These are phyloP conservation scores for Cladophialophora immunda DNA, from an alignment of 2,329 filamentous ascomycete genomes.

Conservation along the genomic window DNA sequence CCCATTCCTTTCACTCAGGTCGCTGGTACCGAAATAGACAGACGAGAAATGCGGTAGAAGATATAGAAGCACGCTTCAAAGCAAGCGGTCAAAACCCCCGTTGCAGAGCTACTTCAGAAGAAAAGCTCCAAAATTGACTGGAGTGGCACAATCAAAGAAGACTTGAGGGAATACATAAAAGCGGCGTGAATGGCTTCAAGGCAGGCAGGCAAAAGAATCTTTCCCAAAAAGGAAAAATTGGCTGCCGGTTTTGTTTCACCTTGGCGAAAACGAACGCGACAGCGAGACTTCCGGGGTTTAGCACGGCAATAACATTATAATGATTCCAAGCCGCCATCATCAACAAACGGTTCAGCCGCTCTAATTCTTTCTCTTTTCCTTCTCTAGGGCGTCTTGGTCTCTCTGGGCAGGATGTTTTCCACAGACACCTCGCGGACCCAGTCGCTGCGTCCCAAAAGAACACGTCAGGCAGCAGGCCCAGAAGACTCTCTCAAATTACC, in stretches of 20 bases:
- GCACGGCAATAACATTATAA: conserved; percentile 11
- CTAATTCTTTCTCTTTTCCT: not conserved
- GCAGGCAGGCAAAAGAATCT: not conserved
- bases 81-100: no score
- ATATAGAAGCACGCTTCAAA: no score
- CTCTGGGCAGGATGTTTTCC: conserved; percentile 43
- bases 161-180: no score
- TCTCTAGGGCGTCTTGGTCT: not conserved
- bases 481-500: conserved; percentile 57
- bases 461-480: conserved; percentile 45
- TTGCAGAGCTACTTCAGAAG: no score
- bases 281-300: conserved; percentile 1
- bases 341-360: not conserved
- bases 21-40: no score
- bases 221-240: not conserved
- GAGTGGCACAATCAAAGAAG: no score
- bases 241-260: not conserved
- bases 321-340: conserved; percentile 1
- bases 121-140: no score
- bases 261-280: not conserved
- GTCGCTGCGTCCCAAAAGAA: conserved; percentile 43
- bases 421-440: conserved; percentile 38
- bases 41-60: no score
- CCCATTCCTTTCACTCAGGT: not conserved
- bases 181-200: no score